Evolutionary conservation across 108 stramenopile genomes (phyloP).

Genomic region (Chaetoceros muelleri): DNA sequence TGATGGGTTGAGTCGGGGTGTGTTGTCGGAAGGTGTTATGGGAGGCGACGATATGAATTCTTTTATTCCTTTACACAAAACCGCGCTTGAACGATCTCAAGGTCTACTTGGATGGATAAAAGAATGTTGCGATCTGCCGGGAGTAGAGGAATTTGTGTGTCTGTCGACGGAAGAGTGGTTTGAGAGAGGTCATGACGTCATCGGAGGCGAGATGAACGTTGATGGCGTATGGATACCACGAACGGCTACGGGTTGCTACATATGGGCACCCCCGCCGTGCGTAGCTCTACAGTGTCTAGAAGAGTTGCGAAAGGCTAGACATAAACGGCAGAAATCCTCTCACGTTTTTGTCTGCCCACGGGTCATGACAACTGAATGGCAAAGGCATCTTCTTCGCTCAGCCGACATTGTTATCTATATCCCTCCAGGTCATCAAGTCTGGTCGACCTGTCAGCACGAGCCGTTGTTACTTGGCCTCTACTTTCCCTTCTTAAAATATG

Average conservation of each 20-base stretch:
- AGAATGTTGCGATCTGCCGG: too few species aligned
- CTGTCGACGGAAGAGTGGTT: not conserved
- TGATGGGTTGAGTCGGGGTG: constrained; percentile 12
- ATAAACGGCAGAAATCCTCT: not conserved
- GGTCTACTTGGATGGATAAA: not conserved
- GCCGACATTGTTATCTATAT: constrained; percentile 3
- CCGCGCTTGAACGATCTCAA: not conserved
- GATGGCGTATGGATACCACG: not conserved
- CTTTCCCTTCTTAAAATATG: constrained; percentile 5
- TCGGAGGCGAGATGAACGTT: not conserved
- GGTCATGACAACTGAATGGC: constrained; percentile 1
- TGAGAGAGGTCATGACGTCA: not conserved
- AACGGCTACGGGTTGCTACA: not conserved
- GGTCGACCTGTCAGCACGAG: constrained; percentile 2
- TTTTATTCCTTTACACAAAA: not conserved
- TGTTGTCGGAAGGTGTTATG: not conserved
- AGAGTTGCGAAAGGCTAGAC: constrained; percentile 8
- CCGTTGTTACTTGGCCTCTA: constrained; percentile 4
- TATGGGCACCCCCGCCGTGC: constrained; percentile 4
- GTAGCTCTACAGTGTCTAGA: constrained; percentile 3
- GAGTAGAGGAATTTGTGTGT: too few species aligned
- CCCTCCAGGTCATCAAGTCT: not conserved
- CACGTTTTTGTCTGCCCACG: constrained; percentile 11
- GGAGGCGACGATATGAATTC: not conserved
- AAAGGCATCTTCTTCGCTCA: not conserved